Conservation (phyloP, 2,329 filamentous ascomycete species). For the Diaporthe sp. region DNA sequence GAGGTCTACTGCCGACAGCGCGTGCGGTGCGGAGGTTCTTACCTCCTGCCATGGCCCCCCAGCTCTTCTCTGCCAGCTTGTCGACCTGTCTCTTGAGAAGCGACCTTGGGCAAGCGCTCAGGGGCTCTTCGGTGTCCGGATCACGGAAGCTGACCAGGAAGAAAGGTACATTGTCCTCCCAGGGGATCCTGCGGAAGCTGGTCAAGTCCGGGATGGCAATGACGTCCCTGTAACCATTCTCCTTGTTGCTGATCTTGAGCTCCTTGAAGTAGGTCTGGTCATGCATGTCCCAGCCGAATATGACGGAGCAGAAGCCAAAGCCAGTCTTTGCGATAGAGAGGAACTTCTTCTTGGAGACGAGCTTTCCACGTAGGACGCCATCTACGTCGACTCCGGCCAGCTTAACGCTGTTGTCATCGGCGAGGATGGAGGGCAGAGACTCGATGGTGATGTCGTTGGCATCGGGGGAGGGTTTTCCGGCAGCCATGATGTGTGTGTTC, state of each 20-base stretch:
- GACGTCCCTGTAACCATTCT: slow-evolving; percentile 90
- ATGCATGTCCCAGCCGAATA: slow-evolving; percentile 98
- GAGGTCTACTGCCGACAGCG: too few species aligned
- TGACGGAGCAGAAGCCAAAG: slow-evolving; percentile 94
- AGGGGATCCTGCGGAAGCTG: slow-evolving; percentile 87
- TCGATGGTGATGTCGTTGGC: slow-evolving; percentile 66
- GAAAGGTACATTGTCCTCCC: slow-evolving; percentile 89
- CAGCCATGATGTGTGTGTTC: slow-evolving; percentile 45
- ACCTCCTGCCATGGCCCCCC: slow-evolving; percentile 92
- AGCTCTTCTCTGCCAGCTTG: slow-evolving; percentile 77
- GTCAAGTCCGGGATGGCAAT: slow-evolving; percentile 84
- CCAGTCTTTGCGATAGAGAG: slow-evolving; percentile 83
- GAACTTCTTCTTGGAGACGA: slow-evolving; percentile 94
- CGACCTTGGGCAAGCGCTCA: slow-evolving; percentile 84
- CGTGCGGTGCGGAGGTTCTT: slow-evolving; percentile 48
- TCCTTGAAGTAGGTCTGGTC: slow-evolving; percentile 90
- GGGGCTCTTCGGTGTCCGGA: slow-evolving; percentile 77
- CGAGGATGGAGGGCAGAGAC: slow-evolving; percentile 75
- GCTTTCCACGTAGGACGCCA: slow-evolving; percentile 87
- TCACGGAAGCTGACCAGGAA: slow-evolving; percentile 88
- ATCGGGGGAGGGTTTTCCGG: slow-evolving; percentile 39
- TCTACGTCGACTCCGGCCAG: slow-evolving; percentile 90
- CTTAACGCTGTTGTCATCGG: slow-evolving; percentile 83
- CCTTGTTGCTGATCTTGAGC: slow-evolving; percentile 87
- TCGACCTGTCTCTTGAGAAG: slow-evolving; percentile 76